Evolutionary conservation across 83 land plant genomes (phyloP).

Genomic region (Larix sibirica): DNA sequence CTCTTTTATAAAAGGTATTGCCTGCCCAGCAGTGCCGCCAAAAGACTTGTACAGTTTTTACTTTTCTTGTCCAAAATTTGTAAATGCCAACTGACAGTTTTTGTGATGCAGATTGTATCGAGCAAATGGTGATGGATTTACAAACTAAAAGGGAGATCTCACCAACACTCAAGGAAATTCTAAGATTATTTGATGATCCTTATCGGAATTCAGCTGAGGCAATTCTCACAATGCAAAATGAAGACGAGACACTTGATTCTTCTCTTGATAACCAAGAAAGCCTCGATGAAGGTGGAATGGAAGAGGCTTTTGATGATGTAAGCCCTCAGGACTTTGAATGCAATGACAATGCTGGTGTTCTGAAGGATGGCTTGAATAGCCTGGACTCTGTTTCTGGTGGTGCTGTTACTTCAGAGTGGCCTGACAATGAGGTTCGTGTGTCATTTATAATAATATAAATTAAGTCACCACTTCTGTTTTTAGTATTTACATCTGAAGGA

Average conservation of each 20-base stretch:
- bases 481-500: not conserved
- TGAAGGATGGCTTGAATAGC: not conserved
- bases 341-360: not conserved
- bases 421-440: not conserved
- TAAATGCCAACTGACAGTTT: not conserved
- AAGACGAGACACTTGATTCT: conserved; percentile 10
- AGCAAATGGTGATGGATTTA: conserved; percentile 51
- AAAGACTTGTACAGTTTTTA: conserved; percentile 54
- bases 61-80: conserved; percentile 24
- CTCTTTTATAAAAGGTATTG: conserved; percentile 80
- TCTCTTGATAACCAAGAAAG: conserved; percentile 7
- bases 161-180: conserved; percentile 64
- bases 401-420: not conserved
- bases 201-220: conserved; percentile 28
- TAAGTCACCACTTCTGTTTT: not conserved
- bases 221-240: conserved; percentile 17
- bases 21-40: conserved; percentile 74
- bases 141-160: conserved; percentile 60
- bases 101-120: conserved; percentile 58
- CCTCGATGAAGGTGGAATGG: not conserved
- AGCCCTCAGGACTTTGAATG: not conserved
- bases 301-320: not conserved
- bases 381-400: not conserved
- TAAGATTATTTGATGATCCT: conserved; percentile 64
- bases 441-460: not conserved